Evolutionary conservation across 768 basidiomycete genomes (phyloP), one percentile per base, ranked within the genome.

Genomic region (Trametes coccinea): DNA sequence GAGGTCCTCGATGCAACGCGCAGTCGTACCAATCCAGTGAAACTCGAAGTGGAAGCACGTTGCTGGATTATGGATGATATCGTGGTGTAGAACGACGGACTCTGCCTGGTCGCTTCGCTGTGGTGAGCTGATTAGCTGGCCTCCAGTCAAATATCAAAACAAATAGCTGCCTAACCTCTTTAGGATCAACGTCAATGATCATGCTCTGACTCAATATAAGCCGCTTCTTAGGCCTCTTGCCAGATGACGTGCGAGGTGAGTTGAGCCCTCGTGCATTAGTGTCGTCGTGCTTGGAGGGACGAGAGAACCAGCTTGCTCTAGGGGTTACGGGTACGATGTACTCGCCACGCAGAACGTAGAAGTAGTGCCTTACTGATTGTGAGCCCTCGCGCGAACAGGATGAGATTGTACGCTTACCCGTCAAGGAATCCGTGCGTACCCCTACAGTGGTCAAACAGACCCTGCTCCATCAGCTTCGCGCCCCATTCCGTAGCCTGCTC

Each of bases 11-110:
- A 98, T 90, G 64, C 88, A 89, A 22, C 92, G 85, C 27, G 95
- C 93, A 0, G 94, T 95, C 2, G 95, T 90, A 2, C 93, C 95
- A 43, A 98, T 89, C 96, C 97, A 99, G 63, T 96, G 92, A 31
- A 99, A 80, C 74, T 99, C 95, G 68, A 98, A 95, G 73, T 98
- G 96, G 76, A 97, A 97, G 60, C 91, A 92, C 31, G 90, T 96
- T n/a, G 81, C 84, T 0, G 93, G 91, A 69, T 98, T 98, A 73
- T 98, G 96, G 54, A 96, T 90, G 59, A 97, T 85, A 74, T 98
- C 97, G 73, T 95, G 87, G 71, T 98, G 95, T 29, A 98, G 79
- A 33, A 95, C 82, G 16, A 92, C 90, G 2, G 87, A 83, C 74
- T 97, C 95, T 0, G 93, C 91, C 67, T 93, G 89, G 72, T 92